Evolutionary conservation across 768 basidiomycete genomes (phyloP).

Genomic region (Infundibulicybe gibba): DNA sequence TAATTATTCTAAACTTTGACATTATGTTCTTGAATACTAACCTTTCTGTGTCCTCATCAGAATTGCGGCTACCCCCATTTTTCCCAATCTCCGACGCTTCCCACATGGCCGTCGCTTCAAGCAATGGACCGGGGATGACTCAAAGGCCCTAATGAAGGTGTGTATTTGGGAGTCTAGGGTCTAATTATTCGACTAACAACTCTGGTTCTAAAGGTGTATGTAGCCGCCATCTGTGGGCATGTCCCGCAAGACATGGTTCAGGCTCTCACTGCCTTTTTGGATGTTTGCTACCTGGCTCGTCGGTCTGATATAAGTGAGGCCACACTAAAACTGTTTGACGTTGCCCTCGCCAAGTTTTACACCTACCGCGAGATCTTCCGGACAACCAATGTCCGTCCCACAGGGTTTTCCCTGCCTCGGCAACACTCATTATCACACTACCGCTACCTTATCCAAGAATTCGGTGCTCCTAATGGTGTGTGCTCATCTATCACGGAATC

Average conservation of each 20-base stretch:
- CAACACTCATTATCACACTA: slow-evolving; percentile 13
- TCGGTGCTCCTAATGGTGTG: slow-evolving; percentile 17
- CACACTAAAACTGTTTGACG: not conserved
- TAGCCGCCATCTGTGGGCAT: not conserved
- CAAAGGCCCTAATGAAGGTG: slow-evolving; percentile 15
- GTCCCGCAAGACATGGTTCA: not conserved
- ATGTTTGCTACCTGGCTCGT: slow-evolving; percentile 8
- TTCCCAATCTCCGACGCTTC: slow-evolving; percentile 4
- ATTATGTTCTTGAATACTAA: slow-evolving; percentile 4
- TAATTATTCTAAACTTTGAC: not conserved
- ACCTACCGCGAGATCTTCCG: slow-evolving; percentile 5
- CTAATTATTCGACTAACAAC: not conserved
- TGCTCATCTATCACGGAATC: slow-evolving; percentile 17
- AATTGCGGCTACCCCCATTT: slow-evolving; percentile 7
- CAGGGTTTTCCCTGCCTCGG: slow-evolving; percentile 5
- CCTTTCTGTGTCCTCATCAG: slow-evolving; percentile 9
- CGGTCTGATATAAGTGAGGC: slow-evolving; percentile 1
- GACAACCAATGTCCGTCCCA: not conserved
- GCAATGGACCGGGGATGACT: slow-evolving; percentile 15
- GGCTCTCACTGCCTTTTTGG: not conserved
- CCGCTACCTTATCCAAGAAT: slow-evolving; percentile 7
- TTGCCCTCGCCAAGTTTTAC: slow-evolving; percentile 6
- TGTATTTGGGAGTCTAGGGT: not conserved
- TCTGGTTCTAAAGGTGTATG: slow-evolving; percentile 7
- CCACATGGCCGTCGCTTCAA: slow-evolving; percentile 8